Conservation (phyloP, 176 grass and related monocot genomes). For the Ananas comosus region DNA sequence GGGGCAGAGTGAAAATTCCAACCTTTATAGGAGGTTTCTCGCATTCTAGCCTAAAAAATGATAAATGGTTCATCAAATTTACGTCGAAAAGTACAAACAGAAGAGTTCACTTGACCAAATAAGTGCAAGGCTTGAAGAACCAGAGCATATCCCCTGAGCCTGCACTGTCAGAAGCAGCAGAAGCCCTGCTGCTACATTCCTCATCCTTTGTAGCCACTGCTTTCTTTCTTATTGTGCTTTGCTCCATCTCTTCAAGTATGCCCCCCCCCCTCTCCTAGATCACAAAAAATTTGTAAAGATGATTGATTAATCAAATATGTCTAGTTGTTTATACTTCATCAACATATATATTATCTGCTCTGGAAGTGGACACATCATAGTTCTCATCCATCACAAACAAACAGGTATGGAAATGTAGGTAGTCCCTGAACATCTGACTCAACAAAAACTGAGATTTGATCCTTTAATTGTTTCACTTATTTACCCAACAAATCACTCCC, state of each 20-base stretch:
- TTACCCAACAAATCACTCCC: too few species aligned
- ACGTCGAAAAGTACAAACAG: neutral
- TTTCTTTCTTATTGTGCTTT: constrained; percentile 38
- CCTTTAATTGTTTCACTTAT: too few species aligned
- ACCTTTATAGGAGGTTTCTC: too few species aligned
- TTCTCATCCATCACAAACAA: too few species aligned
- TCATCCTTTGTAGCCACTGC: constrained; percentile 50
- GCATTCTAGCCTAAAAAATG: too few species aligned
- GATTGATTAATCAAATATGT: neutral
- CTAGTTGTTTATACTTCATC: neutral
- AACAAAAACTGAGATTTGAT: too few species aligned
- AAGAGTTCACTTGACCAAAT: constrained; percentile 35
- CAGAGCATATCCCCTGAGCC: constrained; percentile 75
- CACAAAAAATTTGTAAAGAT: constrained; percentile 8
- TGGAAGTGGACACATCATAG: too few species aligned
- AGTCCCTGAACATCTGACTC: too few species aligned
- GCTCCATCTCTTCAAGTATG: constrained; percentile 50
- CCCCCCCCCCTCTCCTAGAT: constrained; percentile 46
- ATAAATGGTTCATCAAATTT: too few species aligned
- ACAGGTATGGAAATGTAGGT: too few species aligned
- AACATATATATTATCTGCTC: neutral
- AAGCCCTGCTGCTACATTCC: constrained; percentile 18
- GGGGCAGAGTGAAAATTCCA: too few species aligned
- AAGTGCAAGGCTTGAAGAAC: constrained; percentile 96
- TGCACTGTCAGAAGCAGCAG: constrained; percentile 38